Evolutionary conservation across 306 rosid genomes (phyloP).

Genomic region (Begonia peltatifolia): DNA sequence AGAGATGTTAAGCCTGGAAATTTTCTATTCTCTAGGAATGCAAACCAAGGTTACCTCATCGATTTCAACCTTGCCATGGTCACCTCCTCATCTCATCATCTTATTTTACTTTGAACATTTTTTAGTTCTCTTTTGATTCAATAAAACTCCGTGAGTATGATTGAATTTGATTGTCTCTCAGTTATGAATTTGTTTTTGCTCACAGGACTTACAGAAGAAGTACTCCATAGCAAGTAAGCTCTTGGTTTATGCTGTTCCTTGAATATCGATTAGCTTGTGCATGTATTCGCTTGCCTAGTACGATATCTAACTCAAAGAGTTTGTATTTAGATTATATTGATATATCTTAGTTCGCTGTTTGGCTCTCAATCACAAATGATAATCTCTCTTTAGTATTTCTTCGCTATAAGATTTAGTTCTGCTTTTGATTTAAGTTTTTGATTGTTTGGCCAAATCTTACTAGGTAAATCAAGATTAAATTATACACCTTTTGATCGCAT

Average conservation of each 20-base stretch:
- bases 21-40: slow-evolving; percentile 67
- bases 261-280: too few relatives aligned
- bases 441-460: slow-evolving; percentile 4
- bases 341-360: too few relatives aligned
- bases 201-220: slow-evolving; percentile 26
- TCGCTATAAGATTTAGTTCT: slow-evolving; percentile 5
- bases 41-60: slow-evolving; percentile 66
- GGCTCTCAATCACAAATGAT: neutral
- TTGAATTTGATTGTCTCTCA: neutral
- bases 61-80: slow-evolving; percentile 92
- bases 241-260: slow-evolving; percentile 3
- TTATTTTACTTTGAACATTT: slow-evolving; percentile 1
- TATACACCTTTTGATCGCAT: slow-evolving; percentile 15
- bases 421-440: slow-evolving; percentile 3
- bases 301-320: too few relatives aligned
- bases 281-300: too few relatives aligned
- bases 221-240: slow-evolving; percentile 39
- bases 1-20: slow-evolving; percentile 95
- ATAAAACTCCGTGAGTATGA: too few relatives aligned
- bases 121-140: too few relatives aligned
- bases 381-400: slow-evolving; percentile 2
- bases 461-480: slow-evolving; percentile 39
- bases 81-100: slow-evolving; percentile 7
- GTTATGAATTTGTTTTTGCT: neutral
- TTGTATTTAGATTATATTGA: too few relatives aligned